Evolutionary conservation across 2,329 filamentous ascomycete genomes (phyloP).

Genomic region (Fusarium annulatum): DNA sequence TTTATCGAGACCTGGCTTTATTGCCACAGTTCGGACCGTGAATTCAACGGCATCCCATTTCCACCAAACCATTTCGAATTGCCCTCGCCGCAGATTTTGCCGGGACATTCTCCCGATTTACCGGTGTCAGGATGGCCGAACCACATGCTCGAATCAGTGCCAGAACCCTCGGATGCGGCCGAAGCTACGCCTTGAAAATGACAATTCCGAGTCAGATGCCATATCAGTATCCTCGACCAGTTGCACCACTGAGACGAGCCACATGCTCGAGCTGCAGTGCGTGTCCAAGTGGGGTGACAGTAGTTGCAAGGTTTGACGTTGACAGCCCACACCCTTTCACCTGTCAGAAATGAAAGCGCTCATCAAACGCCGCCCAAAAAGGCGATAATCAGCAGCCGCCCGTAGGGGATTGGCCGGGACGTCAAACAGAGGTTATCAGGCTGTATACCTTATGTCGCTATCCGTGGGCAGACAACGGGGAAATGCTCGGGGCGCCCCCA

Average conservation of each 20-base stretch:
- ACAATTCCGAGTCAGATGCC: slow-evolving; percentile 8
- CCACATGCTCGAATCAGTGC: slow-evolving; percentile 40
- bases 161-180: slow-evolving; percentile 42
- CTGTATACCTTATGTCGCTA: slow-evolving; percentile 14
- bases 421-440: slow-evolving; percentile 5
- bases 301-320: slow-evolving; percentile 22
- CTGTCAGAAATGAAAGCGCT: slow-evolving; percentile 15
- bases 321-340: slow-evolving; percentile 24
- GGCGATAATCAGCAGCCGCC: slow-evolving; percentile 17
- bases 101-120: slow-evolving; percentile 45
- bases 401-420: slow-evolving; percentile 26
- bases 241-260: slow-evolving; percentile 37
- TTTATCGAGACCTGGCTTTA: slow-evolving; percentile 60
- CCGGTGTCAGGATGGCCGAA: slow-evolving; percentile 42
- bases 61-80: slow-evolving; percentile 59
- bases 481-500: slow-evolving; percentile 19
- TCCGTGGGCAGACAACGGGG: slow-evolving; percentile 35
- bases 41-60: slow-evolving; percentile 59
- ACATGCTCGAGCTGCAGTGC: slow-evolving; percentile 38
- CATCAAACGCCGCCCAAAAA: slow-evolving; percentile 7
- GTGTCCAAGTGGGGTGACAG: slow-evolving; percentile 41
- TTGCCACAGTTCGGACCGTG: slow-evolving; percentile 59
- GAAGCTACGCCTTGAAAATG: slow-evolving; percentile 42
- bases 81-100: slow-evolving; percentile 58
- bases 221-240: slow-evolving; percentile 17